phyloP scores from a whole-genome alignment of 2,329 filamentous ascomycete genomes.

The Aspergillus hiratsukae region DNA sequence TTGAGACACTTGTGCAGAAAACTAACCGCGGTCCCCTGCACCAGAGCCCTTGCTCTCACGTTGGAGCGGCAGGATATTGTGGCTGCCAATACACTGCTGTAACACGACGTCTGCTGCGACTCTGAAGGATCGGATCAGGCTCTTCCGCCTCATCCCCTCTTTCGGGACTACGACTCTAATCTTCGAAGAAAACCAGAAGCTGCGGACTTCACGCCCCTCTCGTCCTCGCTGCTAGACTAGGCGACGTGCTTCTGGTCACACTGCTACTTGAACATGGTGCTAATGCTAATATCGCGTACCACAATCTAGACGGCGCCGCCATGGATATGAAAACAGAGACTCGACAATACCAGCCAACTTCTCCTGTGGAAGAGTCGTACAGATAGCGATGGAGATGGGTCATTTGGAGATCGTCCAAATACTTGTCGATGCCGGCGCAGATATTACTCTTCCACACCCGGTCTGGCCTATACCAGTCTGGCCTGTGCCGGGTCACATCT shows the following conservation, averaged over 20 bases:
- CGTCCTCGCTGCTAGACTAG: conserved; percentile 2
- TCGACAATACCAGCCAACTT: conserved; percentile 10
- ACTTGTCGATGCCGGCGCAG: neutral
- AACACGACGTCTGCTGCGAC: neutral
- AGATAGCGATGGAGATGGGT: conserved; percentile 13
- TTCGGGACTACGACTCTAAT: conserved; percentile 3
- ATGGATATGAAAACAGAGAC: conserved; percentile 4
- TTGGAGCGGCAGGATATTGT: conserved; percentile 1
- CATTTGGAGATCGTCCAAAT: neutral
- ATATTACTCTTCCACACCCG: conserved; percentile 1
- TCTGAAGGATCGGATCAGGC: conserved; percentile 19
- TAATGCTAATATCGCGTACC: conserved; percentile 3
- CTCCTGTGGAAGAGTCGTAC: conserved; percentile 13
- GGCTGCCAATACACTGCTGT: neutral
- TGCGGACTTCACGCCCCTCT: conserved; percentile 3
- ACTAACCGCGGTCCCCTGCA: conserved; percentile 2
- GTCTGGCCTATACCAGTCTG: neutral
- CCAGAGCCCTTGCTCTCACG: conserved; percentile 2
- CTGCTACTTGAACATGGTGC: conserved; percentile 3
- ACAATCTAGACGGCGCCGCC: neutral
- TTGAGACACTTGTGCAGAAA: conserved; percentile 2
- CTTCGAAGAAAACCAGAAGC: neutral
- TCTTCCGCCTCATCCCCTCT: conserved; percentile 4
- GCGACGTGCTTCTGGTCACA: neutral
- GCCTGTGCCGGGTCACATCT: conserved; percentile 1